Percentiles rank a stretch among this genome's conserved stretches.
Evolutionary conservation across 2,329 filamentous ascomycete genomes (phyloP).

Genomic region (Scleromitrula shiraiana): DNA sequence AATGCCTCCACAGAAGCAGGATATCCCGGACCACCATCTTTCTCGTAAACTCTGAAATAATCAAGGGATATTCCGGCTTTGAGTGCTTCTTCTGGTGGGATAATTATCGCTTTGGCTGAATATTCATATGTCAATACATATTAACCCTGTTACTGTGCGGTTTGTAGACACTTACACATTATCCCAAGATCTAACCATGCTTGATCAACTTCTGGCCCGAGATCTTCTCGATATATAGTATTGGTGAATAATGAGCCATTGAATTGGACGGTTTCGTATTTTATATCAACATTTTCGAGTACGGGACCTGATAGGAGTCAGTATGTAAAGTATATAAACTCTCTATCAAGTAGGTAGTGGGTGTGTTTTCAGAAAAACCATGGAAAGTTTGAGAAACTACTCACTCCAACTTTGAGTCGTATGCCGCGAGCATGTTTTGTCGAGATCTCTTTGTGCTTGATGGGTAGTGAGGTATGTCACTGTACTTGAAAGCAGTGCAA

Average conservation of each 20-base stretch:
- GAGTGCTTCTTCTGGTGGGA: neutral
- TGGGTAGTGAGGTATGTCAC: neutral
- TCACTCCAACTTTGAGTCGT: constrained; percentile 2
- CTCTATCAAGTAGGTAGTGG: too few relatives aligned
- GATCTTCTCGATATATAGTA: neutral
- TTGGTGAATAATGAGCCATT: constrained; percentile 1
- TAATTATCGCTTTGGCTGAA: constrained; percentile 1
- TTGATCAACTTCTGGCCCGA: neutral
- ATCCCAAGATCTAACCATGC: constrained; percentile 1
- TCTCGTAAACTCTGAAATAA: neutral
- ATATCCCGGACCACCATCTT: constrained; percentile 3
- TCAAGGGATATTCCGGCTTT: constrained; percentile 1
- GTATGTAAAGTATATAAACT: too few relatives aligned
- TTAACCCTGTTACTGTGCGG: neutral
- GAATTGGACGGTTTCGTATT: constrained; percentile 31
- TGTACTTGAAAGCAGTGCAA: neutral
- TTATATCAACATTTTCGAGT: constrained; percentile 33
- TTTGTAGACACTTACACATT: constrained; percentile 25
- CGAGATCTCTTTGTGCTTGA: neutral
- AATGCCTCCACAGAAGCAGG: neutral
- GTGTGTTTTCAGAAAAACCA: neutral
- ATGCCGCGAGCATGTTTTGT: neutral
- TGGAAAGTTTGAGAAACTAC: neutral
- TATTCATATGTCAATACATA: neutral
- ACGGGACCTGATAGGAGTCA: constrained; percentile 26